Percentiles rank a stretch among this genome's conserved stretches.
These are phyloP conservation scores for Trifolium pratense DNA, from an alignment of 306 rosid genomes.

Conservation along the genomic window DNA sequence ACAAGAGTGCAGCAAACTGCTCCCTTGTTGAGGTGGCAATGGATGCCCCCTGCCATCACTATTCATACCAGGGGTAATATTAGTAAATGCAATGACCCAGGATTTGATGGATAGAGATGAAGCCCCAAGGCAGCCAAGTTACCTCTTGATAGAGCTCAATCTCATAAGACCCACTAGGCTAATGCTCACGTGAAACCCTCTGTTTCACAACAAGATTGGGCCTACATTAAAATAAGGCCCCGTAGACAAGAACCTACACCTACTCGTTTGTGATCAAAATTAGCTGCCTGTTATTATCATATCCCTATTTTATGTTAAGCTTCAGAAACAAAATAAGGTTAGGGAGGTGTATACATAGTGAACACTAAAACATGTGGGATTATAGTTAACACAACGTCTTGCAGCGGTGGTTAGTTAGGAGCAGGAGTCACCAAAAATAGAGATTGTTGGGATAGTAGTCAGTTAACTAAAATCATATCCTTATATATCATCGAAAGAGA, in stretches of 20 bases:
- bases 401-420: not conserved
- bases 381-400: not conserved
- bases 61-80: not conserved
- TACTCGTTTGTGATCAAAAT: not conserved
- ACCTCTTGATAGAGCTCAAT: not conserved
- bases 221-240: not conserved
- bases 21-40: not conserved
- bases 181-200: not conserved
- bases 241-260: not conserved
- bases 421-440: not conserved
- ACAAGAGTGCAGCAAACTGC: not conserved
- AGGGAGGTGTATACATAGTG: not conserved
- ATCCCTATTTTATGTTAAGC: too few species aligned
- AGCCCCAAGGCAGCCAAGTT: not conserved
- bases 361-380: not conserved
- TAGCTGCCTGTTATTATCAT: not conserved
- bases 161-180: not conserved
- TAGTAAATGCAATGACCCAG: not conserved
- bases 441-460: not conserved
- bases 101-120: not conserved
- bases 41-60: not conserved
- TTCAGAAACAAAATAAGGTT: slow-evolving; percentile 4
- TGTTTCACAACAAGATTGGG: not conserved
- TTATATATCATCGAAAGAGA: not conserved
- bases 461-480: not conserved